Evolutionary conservation across 257 asterid genomes (phyloP).

Genomic region (Ajuga chamaepitys): DNA sequence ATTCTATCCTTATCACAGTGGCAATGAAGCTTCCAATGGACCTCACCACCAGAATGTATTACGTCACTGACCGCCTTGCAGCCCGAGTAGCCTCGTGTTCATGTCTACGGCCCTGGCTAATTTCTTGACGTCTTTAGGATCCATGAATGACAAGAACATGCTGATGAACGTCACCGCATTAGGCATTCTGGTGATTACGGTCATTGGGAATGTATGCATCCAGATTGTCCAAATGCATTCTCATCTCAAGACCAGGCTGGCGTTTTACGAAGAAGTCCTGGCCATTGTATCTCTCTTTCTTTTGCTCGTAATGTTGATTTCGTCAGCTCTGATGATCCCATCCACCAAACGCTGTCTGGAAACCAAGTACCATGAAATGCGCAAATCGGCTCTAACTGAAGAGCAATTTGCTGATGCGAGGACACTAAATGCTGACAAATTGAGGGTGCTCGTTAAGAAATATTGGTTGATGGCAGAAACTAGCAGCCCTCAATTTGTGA

Average conservation of each 20-base stretch:
- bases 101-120: slow-evolving; percentile 36
- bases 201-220: slow-evolving; percentile 18
- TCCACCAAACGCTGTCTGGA: slow-evolving; percentile 29
- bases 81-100: slow-evolving; percentile 36
- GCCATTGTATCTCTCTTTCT: slow-evolving; percentile 17
- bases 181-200: slow-evolving; percentile 25
- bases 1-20: too few relatives aligned
- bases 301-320: slow-evolving; percentile 20
- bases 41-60: slow-evolving; percentile 28
- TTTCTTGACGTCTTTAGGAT: slow-evolving; percentile 30
- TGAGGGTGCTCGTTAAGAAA: slow-evolving; percentile 24
- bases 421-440: slow-evolving; percentile 5
- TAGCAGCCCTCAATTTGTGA: slow-evolving; percentile 40
- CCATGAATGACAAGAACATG: slow-evolving; percentile 23
- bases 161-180: slow-evolving; percentile 26
- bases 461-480: slow-evolving; percentile 45
- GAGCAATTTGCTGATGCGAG: slow-evolving; percentile 5
- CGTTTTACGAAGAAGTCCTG: slow-evolving; percentile 4
- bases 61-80: slow-evolving; percentile 31
- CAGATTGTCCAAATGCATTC: slow-evolving; percentile 24
- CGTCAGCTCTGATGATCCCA: slow-evolving; percentile 25
- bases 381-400: slow-evolving; percentile 18
- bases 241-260: background rate
- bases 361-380: slow-evolving; percentile 28
- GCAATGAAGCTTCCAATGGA: slow-evolving; percentile 36